phyloP scores from a whole-genome alignment of 129 eudicot species.

The Dittrichia graveolens region DNA sequence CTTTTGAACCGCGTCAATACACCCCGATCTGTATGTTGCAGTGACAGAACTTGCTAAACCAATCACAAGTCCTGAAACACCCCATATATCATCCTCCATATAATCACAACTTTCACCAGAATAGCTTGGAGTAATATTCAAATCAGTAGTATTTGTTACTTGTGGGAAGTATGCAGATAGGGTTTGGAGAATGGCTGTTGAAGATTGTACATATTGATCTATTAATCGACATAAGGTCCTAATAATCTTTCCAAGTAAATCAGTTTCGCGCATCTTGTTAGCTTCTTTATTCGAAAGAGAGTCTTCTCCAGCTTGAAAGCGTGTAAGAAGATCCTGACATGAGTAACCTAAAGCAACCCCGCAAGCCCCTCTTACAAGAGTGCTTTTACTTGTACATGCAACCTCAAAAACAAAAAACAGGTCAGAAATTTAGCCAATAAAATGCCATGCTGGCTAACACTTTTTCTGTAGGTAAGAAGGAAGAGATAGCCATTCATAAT shows the following conservation, averaged over 20 bases:
- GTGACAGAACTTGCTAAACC: constrained; percentile 79
- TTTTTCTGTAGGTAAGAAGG: constrained; percentile 1
- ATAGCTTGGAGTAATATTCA: constrained; percentile 27
- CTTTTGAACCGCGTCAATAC: constrained; percentile 55
- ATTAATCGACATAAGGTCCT: constrained; percentile 57
- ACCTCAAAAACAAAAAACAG: constrained; percentile 49
- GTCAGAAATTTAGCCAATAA: constrained; percentile 28
- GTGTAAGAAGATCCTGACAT: constrained; percentile 77
- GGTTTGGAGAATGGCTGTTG: constrained; percentile 46
- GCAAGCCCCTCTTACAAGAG: constrained; percentile 96
- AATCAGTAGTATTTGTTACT: constrained; percentile 37
- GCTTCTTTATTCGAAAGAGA: constrained; percentile 43
- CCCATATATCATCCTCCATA: constrained; percentile 87
- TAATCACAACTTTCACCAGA: constrained; percentile 36
- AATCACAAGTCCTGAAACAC: constrained; percentile 77
- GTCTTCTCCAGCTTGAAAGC: constrained; percentile 38
- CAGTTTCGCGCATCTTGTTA: constrained; percentile 53
- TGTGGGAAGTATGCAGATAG: constrained; percentile 49
- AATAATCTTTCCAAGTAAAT: constrained; percentile 60
- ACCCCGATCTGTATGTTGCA: constrained; percentile 74
- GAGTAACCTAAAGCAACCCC: constrained; percentile 90
- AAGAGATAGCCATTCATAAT: background rate
- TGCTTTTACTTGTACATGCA: constrained; percentile 77
- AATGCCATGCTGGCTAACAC: constrained; percentile 17
- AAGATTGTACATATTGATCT: constrained; percentile 46